Base-by-base conservation (phyloP, 176 grass and related monocot genomes). In the Aegilops speltoides region DNA sequence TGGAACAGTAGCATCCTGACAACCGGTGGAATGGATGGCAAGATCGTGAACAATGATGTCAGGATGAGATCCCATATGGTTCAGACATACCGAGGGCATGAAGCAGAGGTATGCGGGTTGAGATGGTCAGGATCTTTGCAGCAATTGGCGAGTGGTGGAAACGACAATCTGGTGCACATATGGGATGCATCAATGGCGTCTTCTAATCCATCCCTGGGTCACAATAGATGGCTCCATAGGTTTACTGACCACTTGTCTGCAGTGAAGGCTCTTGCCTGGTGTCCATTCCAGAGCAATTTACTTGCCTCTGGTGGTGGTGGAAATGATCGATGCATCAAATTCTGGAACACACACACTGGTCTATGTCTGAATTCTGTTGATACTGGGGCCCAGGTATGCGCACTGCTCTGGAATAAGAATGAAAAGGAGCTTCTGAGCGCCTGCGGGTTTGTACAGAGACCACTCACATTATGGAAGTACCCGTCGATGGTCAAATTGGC, bases 231-330 rank as follows among this genome's bases (percentile, higher is more conserved):
- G 89, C 57, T 91, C n/a, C 80, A 94, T 29, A 83, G 89, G 63
- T 78, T 91, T 62, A 61, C 7, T 5, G 62, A 85, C 7, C 89
- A 94, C 77, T 82, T 77, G 28, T 68, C 87, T 69, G 89, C 89
- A 50, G 89, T 94, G 62, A 94, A 91, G 82, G 92, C 92, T 7
- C 92, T 94, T 81, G 87, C 92, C 28, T 94, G 92, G 92, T 91
- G 92, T 48, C 92, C 92, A 7, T 94, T 89, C 64, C 89, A 94
- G 81, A 91, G 84, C 63, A 94, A 89, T 71, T 28, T 94, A 77
- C 92, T 94, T 70, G 92, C 87, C 19, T 91, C 92, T 65, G 89
- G 89, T 32, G 92, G 92, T 6, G 92, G 89, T 48, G 84, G 62
- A 43, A 77, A 38, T 38, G 89, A 91, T 46, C 24, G 70, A 45